Conservation (phyloP, 768 basidiomycete species). For the Sporobolomyces pararoseus region DNA sequence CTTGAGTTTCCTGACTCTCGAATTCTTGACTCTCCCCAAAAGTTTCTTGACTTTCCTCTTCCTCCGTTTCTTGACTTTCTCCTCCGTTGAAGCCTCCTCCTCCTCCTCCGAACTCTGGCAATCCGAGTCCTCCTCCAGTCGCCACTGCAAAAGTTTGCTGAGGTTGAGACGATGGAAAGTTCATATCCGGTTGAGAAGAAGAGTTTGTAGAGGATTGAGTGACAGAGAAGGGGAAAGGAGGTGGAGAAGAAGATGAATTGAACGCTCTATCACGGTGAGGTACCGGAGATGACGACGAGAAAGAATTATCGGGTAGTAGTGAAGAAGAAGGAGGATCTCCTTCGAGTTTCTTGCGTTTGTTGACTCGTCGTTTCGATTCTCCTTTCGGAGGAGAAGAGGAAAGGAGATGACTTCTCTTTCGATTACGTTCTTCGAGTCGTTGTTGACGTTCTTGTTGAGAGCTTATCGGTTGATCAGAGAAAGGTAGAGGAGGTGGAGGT, state of each 20-base stretch:
- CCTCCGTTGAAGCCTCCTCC: background rate
- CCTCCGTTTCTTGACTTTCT: slow-evolving; percentile 1
- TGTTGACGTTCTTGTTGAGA: background rate
- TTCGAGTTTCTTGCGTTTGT: too few relatives aligned
- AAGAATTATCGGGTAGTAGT: too few relatives aligned
- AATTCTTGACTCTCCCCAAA: too few relatives aligned
- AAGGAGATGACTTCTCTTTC: too few relatives aligned
- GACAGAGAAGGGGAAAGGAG: slow-evolving; percentile 2
- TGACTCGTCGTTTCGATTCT: background rate
- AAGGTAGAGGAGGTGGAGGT: slow-evolving; percentile 3
- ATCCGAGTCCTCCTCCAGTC: background rate
- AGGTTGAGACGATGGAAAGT: too few relatives aligned
- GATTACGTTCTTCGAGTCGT: background rate
- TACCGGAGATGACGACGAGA: background rate
- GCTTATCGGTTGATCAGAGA: background rate
- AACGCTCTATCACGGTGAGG: background rate
- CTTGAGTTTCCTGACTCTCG: too few relatives aligned
- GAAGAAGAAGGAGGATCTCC: too few relatives aligned
- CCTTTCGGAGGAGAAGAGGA: too few relatives aligned
- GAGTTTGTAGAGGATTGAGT: background rate
- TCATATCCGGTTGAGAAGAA: too few relatives aligned
- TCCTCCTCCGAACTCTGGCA: too few relatives aligned
- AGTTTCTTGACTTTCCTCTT: background rate
- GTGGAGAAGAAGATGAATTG: background rate
- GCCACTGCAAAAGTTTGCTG: background rate